Base-by-base conservation (phyloP, 345 rosid genomes). In the Arabidopsis suecica region DNA sequence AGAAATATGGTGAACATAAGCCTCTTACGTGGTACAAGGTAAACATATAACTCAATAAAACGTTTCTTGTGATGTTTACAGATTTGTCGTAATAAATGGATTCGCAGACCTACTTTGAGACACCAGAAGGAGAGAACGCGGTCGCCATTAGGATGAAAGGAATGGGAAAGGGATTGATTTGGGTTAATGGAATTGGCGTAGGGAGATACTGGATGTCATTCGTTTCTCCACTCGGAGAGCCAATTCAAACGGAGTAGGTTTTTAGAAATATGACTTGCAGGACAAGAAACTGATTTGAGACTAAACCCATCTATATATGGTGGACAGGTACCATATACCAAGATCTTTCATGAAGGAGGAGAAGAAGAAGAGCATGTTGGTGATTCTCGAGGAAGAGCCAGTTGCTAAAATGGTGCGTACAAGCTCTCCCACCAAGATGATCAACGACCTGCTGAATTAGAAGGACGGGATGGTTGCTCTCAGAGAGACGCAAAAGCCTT, bases 161-260 rank as follows among this genome's bases (percentile, higher is more conserved):
- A 8, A 87, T 94, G 97, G 81, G 82, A 7, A 90, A 94, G 59
- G 96, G 98, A 30, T 69, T 90, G 88, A 74, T 89, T 53, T 94
- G 97, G 95, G 76, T 94, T 53, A 94, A 94, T 30, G 96, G 98
- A 5, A 65, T 74, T 51, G 85, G 84, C 83, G 86, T 94, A 16
- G 97, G 98, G n/a, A 84, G 97, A 7, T 86, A 88, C 61, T 94
- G 98, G 98, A 74, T 82, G 80, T 83, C 88, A 18, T 91, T 70
- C 76, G 51, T 88, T 16, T 89, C 97, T 49, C 91, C 96, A 14
- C 86, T 87, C 12, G 80, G 74, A 6, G 56, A 78, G 41, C 83
- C 98, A 9, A 69, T 95, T 49, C 98, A 94, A 76, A 22, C 80
- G 13, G 96, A 87, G 87, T 57, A 56, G 4, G 22, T 8, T 10